Evolutionary conservation across 768 basidiomycete genomes (phyloP).

Genomic region (Cubamyces lactineus): DNA sequence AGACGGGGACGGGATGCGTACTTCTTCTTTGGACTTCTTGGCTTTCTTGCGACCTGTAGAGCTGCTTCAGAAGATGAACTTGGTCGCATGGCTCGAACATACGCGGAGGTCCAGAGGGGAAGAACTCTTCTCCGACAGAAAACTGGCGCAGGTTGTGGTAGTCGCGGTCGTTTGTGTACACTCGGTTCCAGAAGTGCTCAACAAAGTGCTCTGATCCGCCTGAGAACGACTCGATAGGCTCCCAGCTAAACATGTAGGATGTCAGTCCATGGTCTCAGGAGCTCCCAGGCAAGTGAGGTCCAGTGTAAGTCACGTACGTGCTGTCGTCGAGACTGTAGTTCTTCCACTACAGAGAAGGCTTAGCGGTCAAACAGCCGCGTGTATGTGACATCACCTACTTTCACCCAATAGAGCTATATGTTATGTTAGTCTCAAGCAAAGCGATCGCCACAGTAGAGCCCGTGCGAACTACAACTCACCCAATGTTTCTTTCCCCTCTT

Average conservation of each 20-base stretch:
- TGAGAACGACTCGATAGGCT: constrained; percentile 62
- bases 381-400: constrained; percentile 12
- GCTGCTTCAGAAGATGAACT: not conserved
- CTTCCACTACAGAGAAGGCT: constrained; percentile 28
- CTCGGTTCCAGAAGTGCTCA: constrained; percentile 42
- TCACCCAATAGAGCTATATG: constrained; percentile 27
- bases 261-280: not conserved
- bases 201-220: constrained; percentile 58
- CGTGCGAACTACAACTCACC: constrained; percentile 22
- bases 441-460: no score
- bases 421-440: not conserved
- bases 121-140: constrained; percentile 54
- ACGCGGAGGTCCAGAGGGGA: constrained; percentile 65
- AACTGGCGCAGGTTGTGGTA: constrained; percentile 51
- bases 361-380: not conserved
- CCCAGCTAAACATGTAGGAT: constrained; percentile 52
- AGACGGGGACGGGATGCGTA: not conserved
- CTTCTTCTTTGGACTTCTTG: constrained; percentile 8
- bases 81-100: constrained; percentile 9
- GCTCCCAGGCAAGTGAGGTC: not conserved
- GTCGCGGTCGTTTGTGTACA: constrained; percentile 47
- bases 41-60: constrained; percentile 14
- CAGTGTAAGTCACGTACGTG: constrained; percentile 26
- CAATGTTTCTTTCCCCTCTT: constrained; percentile 28
- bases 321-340: constrained; percentile 26